Base-by-base conservation (phyloP, 371 early-diverging fungal genomes). In the Mucor circinelloides region DNA sequence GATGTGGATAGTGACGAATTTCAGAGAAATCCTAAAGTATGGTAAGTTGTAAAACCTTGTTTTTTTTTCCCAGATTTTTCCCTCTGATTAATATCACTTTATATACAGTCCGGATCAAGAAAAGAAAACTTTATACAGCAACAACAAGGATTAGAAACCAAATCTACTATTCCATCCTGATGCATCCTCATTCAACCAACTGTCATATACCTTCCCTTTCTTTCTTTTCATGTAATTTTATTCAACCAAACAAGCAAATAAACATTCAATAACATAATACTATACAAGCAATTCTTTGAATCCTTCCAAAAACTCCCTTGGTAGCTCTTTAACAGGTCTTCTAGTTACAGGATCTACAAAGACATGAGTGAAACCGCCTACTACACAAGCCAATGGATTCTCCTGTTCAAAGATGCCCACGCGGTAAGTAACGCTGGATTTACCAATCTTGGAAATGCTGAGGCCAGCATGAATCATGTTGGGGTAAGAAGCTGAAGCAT, bases 381-480 rank as follows among this genome's bases (percentile, higher is more conserved):
- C 79, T 15, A 80, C 79, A 66, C 74, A 67, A 2, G 83, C 83
- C 52, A 69, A 48, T 12, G 68, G 36, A 12, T 68, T 54, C 5
- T 79, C 78, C 6, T 75, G 72, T 62, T 85, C 83, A 66, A 88
- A 89, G 46, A 89, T 83, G 8, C 89, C 89, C 1, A 89, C 79
- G 6, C 84, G 81, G 52, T 89, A 89, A 2, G 83, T 81, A 28
- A 89, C 84, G 55, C 85, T 83, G 3, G 87, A 83, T 34, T 77
- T 78, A 0, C 89, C 87, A 8, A 87, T 63, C 58, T 85, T 86
- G 28, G 77, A 70, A n/a, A 89, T 81, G 7, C 79, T 63, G 19
- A 89, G 64, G 0, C 89, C 88, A 9, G 85, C 87, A 50, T 83
- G 72, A 21, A 89, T 70, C 19, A 88, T 60, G 44, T 64, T 78